A percentile compares a stretch with the other conserved stretches of the same genome.
Conservation (phyloP, 164 flowering plant genomes). For the Tetracentron sinense region DNA sequence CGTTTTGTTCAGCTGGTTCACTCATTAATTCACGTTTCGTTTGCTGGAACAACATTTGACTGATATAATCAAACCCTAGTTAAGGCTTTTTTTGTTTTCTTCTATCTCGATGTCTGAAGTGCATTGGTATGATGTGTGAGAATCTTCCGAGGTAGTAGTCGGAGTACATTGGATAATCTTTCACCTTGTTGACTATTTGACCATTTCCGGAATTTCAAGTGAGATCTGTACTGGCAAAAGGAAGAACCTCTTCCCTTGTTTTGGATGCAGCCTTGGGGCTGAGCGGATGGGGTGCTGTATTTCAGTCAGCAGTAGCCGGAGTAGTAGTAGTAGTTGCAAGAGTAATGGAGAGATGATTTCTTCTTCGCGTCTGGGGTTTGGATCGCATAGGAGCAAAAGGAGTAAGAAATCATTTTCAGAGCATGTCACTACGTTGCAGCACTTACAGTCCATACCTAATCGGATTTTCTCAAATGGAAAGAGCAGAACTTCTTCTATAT, state of each 20-base stretch:
- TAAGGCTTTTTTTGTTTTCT: slow-evolving; percentile 8
- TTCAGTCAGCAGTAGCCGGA: slow-evolving; percentile 47
- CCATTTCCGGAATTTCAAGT: slow-evolving; percentile 11
- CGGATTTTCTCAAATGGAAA: slow-evolving; percentile 73
- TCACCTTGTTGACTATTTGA: slow-evolving; percentile 24
- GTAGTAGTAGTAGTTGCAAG: slow-evolving; percentile 28
- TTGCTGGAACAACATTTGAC: slow-evolving; percentile 38
- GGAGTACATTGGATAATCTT: slow-evolving; percentile 15
- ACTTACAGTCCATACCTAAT: slow-evolving; percentile 61
- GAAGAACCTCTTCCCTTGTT: slow-evolving; percentile 11
- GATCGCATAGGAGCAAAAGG: slow-evolving; percentile 37
- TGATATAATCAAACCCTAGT: slow-evolving; percentile 16
- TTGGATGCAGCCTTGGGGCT: slow-evolving; percentile 25
- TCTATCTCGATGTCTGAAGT: slow-evolving; percentile 14
- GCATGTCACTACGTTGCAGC: slow-evolving; percentile 46
- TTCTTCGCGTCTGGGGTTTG: slow-evolving; percentile 32
- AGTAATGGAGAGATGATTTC: slow-evolving; percentile 34
- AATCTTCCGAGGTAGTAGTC: slow-evolving; percentile 32
- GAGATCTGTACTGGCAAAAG: slow-evolving; percentile 23
- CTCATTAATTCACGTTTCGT: slow-evolving; percentile 19
- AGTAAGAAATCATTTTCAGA: slow-evolving; percentile 47
- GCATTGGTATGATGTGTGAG: slow-evolving; percentile 20
- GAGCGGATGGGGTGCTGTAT: slow-evolving; percentile 73
- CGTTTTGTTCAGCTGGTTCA: slow-evolving; percentile 37
- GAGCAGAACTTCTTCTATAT: slow-evolving; percentile 69